A percentile compares a stretch with the other conserved stretches of the same genome.
These are phyloP conservation scores for Russula lepida DNA, from an alignment of 768 basidiomycete species.

Conservation along the genomic window DNA sequence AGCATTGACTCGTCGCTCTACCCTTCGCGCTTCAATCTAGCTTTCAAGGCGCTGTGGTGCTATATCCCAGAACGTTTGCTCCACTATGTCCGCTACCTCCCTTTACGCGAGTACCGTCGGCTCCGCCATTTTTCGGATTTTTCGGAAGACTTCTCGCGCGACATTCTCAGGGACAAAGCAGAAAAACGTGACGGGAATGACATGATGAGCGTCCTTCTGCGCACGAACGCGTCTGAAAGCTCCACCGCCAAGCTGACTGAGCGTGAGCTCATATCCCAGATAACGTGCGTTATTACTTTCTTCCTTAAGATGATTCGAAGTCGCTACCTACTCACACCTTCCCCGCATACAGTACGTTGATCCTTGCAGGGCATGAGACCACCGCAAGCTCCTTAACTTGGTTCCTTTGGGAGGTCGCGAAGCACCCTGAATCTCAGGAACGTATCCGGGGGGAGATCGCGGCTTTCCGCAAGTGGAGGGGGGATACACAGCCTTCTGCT, in stretches of 20 bases:
- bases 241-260: neutral
- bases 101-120: slow-evolving; percentile 15
- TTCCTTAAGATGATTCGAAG: neutral
- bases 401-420: slow-evolving; percentile 20
- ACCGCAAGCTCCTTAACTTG: slow-evolving; percentile 12
- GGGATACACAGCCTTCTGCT: neutral
- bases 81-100: slow-evolving; percentile 17
- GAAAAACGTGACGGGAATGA: slow-evolving; percentile 15
- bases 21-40: slow-evolving; percentile 10
- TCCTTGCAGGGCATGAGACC: slow-evolving; percentile 20
- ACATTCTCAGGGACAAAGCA: slow-evolving; percentile 4
- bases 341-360: neutral
- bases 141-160: slow-evolving; percentile 4
- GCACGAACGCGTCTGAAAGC: slow-evolving; percentile 14
- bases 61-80: slow-evolving; percentile 15
- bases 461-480: slow-evolving; percentile 1
- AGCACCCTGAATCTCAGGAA: slow-evolving; percentile 14
- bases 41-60: slow-evolving; percentile 15
- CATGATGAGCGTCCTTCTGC: slow-evolving; percentile 17
- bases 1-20: slow-evolving; percentile 19
- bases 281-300: slow-evolving; percentile 6
- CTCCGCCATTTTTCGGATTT: slow-evolving; percentile 10
- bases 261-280: slow-evolving; percentile 11
- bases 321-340: neutral
- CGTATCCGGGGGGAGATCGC: slow-evolving; percentile 17